A percentile compares a stretch with the other conserved stretches of the same genome.
Conservation (phyloP, 2,329 filamentous ascomycete genomes). For the Ilyonectria destructans region DNA sequence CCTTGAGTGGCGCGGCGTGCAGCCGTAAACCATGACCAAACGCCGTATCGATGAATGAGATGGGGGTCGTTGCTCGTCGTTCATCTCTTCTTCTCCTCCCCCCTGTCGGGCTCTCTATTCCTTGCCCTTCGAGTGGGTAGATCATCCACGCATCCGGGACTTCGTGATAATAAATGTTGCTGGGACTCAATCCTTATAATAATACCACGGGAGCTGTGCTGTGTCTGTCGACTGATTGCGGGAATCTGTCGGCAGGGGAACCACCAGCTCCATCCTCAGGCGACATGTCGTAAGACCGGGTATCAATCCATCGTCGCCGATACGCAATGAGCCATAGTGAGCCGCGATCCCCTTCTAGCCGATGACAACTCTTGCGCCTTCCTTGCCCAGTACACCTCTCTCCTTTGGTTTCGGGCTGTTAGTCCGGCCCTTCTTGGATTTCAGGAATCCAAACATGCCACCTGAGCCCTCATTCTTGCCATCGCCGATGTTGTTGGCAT, state of each 20-base stretch:
- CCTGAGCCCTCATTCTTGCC: constrained; percentile 74
- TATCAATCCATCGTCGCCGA: constrained; percentile 34
- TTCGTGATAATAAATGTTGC: constrained; percentile 20
- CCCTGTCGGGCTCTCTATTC: constrained; percentile 29
- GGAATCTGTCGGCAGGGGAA: constrained; percentile 23
- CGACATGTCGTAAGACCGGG: constrained; percentile 31
- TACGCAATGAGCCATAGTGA: constrained; percentile 36
- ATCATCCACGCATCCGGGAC: constrained; percentile 27
- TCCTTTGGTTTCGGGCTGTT: constrained; percentile 96
- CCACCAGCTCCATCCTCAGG: constrained; percentile 20
- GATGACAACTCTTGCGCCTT: constrained; percentile 89
- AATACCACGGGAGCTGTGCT: constrained; percentile 25
- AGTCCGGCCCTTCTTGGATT: constrained; percentile 89
- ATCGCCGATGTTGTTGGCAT: constrained; percentile 71
- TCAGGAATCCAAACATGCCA: constrained; percentile 92
- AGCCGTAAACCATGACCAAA: constrained; percentile 46
- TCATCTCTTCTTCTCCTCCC: constrained; percentile 26
- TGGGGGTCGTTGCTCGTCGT: constrained; percentile 47
- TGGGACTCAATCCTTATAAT: constrained; percentile 13
- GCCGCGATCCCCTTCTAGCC: constrained; percentile 62
- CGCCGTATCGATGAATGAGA: constrained; percentile 44
- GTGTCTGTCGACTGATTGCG: constrained; percentile 25
- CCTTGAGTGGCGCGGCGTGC: constrained; percentile 36
- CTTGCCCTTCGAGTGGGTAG: constrained; percentile 18
- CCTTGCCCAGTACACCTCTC: constrained; percentile 93